Evolutionary conservation across 371 early-diverging fungal genomes (phyloP), one percentile per base, ranked within the genome.

Genomic region (Furculomyces boomerangus): DNA sequence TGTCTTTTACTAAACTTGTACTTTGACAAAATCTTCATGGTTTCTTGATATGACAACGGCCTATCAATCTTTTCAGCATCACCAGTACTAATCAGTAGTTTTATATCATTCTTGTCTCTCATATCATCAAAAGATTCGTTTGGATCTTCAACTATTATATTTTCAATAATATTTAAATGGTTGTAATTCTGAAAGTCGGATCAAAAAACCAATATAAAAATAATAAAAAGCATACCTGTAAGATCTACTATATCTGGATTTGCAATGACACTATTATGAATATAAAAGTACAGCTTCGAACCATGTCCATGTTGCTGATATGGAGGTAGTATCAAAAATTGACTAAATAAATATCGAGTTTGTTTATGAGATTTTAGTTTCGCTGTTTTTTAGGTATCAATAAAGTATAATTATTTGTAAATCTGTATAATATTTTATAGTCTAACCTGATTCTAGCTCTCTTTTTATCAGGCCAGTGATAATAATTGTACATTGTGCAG

Each of bases 291-390:
- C 7, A 90, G 62, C 53, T 67, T 71, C 67, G 83, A 74, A 44
- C 91, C 94, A 63, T 90, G 90, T 16, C 91, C 90, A 53, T 75
- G 68, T 37, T 77, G 71, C 60, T 88, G 91, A 62, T 72, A 90
- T 26, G 90, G 87, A 35, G 93, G 92, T 49, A 94, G 63, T 14
- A 94, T 76, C 24, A 94, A 55, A 55, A 91, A 88, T 74, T 94
- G 94, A 60, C 90, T 87, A 49, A 3, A 30, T 10, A 25, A 8
- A 25, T 52, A 29, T 73, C 77, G 22, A 16, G 7, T 35, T 35
- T 7, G 10, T 10, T 7, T 35, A 10, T 10, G 16, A 10, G 16
- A 16, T 35, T 10, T 10, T 35, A 35, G 7, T 16, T 10, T 35
- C 35, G 10, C 35, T 35, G 7, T 16, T 10, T 10, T 10, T 35